Conservation (phyloP, 805 yeast species). For the Kuraishia hungarica region DNA sequence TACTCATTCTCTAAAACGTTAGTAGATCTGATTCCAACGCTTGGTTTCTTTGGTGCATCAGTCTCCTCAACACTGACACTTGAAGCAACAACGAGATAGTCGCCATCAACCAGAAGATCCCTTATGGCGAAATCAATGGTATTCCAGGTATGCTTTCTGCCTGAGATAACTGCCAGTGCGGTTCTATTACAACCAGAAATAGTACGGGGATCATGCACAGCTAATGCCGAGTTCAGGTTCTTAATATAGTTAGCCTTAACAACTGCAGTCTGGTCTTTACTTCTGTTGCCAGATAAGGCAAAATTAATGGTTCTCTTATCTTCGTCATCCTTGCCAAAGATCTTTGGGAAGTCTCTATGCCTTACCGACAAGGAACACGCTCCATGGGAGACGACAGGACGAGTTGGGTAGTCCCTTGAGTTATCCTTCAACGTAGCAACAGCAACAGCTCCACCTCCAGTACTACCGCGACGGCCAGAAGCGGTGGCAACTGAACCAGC, state of each 20-base stretch:
- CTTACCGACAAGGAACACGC: constrained; percentile 32
- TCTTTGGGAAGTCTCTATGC: constrained; percentile 24
- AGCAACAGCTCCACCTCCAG: constrained; percentile 26
- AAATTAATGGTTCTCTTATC: neutral
- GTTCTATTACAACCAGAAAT: constrained; percentile 21
- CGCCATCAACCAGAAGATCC: constrained; percentile 49
- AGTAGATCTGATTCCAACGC: neutral
- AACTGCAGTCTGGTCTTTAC: neutral
- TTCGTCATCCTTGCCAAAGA: neutral
- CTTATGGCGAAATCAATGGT: constrained; percentile 58
- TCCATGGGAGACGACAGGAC: constrained; percentile 20
- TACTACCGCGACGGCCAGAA: constrained; percentile 12
- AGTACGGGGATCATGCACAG: neutral
- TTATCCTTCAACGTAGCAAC: constrained; percentile 19
- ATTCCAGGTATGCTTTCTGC: constrained; percentile 65
- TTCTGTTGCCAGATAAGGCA: neutral
- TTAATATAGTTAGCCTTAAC: neutral
- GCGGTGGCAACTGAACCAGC: constrained; percentile 8
- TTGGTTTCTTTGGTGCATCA: neutral
- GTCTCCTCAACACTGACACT: constrained; percentile 19
- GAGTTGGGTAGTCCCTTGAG: constrained; percentile 24
- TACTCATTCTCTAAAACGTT: constrained; percentile 12
- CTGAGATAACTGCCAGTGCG: constrained; percentile 51
- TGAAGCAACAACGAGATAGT: constrained; percentile 50
- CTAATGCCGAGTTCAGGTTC: constrained; percentile 1